A percentile compares a stretch with the other conserved stretches of the same genome.
Evolutionary conservation across 2,329 filamentous ascomycete genomes (phyloP).

Genomic region (Alternaria burnsii): DNA sequence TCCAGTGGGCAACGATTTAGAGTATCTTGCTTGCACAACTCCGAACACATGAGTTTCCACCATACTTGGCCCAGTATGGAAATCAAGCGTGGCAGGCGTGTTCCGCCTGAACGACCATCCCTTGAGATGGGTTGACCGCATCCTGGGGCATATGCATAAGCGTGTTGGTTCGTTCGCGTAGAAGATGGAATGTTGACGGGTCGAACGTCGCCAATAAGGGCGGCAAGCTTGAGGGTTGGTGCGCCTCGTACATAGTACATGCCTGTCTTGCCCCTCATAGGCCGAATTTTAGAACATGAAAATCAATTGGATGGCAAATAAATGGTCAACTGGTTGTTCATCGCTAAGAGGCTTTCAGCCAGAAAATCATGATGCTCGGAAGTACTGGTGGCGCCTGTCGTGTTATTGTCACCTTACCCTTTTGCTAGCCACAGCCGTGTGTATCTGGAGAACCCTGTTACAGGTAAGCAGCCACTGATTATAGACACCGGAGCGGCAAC

Average conservation of each 20-base stretch:
- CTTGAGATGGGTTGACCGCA: slow-evolving; percentile 21
- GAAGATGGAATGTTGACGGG: slow-evolving; percentile 25
- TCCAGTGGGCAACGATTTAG: slow-evolving; percentile 8
- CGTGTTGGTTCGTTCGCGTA: slow-evolving; percentile 32
- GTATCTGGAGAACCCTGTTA: slow-evolving; percentile 45
- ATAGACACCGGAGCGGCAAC: slow-evolving; percentile 21
- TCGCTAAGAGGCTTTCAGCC: slow-evolving; percentile 18
- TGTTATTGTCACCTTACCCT: slow-evolving; percentile 29
- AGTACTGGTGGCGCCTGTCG: slow-evolving; percentile 40
- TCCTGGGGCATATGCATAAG: slow-evolving; percentile 19
- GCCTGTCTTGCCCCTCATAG: slow-evolving; percentile 23
- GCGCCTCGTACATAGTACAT: slow-evolving; percentile 30
- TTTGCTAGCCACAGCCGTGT: slow-evolving; percentile 42
- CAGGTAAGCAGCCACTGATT: slow-evolving; percentile 17
- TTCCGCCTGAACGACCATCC: slow-evolving; percentile 24
- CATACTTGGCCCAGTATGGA: slow-evolving; percentile 16
- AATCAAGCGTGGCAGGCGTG: slow-evolving; percentile 20
- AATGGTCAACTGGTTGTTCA: slow-evolving; percentile 1
- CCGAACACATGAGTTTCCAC: slow-evolving; percentile 9
- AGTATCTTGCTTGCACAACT: slow-evolving; percentile 1
- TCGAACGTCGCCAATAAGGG: slow-evolving; percentile 26
- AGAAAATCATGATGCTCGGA: slow-evolving; percentile 32
- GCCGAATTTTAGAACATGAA: slow-evolving; percentile 13
- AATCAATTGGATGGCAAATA: slow-evolving; percentile 18
- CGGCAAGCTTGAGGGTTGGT: slow-evolving; percentile 17